phyloP scores from a whole-genome alignment of 1,139 yeast genomes.

The Arxiozyma slooffiae region DNA sequence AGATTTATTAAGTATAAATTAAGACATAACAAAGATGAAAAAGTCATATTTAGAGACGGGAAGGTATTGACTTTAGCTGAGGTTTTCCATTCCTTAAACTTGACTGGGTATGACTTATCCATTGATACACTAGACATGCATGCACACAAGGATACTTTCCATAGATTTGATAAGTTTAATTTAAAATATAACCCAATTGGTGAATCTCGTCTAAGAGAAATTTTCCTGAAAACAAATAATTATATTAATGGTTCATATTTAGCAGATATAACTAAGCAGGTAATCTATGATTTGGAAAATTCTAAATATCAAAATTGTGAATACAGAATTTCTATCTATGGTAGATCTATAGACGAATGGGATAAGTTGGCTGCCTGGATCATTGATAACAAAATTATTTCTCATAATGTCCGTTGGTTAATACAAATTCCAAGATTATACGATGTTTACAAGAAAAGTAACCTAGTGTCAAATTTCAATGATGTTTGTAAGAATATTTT shows the following conservation, averaged over 20 bases:
- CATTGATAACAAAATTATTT: slow-evolving; percentile 78
- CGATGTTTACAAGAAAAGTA: slow-evolving; percentile 74
- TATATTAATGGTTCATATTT: slow-evolving; percentile 78
- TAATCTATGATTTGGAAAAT: slow-evolving; percentile 83
- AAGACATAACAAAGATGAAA: slow-evolving; percentile 71
- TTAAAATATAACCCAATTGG: slow-evolving; percentile 97
- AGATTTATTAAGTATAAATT: slow-evolving; percentile 90
- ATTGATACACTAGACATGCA: slow-evolving; percentile 98
- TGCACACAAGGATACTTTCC: slow-evolving; percentile 96
- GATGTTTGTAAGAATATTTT: slow-evolving; percentile 72
- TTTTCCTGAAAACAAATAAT: slow-evolving; percentile 90
- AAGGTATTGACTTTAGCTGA: slow-evolving; percentile 74
- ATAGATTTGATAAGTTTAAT: slow-evolving; percentile 94
- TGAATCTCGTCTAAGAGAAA: slow-evolving; percentile 91
- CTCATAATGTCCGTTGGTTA: slow-evolving; percentile 95
- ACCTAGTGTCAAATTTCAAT: slow-evolving; percentile 59
- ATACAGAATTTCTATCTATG: slow-evolving; percentile 88
- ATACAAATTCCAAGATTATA: slow-evolving; percentile 90
- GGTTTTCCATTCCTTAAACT: slow-evolving; percentile 80
- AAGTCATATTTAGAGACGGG: slow-evolving; percentile 89
- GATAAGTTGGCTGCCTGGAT: slow-evolving; percentile 93
- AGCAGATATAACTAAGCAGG: slow-evolving; percentile 90
- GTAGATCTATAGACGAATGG: slow-evolving; percentile 87
- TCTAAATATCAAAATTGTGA: slow-evolving; percentile 97
- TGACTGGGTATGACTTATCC: slow-evolving; percentile 88